A percentile compares a stretch with the other conserved stretches of the same genome.
Evolutionary conservation across 306 rosid genomes (phyloP).

Genomic region (Prinsepia uniflora): DNA sequence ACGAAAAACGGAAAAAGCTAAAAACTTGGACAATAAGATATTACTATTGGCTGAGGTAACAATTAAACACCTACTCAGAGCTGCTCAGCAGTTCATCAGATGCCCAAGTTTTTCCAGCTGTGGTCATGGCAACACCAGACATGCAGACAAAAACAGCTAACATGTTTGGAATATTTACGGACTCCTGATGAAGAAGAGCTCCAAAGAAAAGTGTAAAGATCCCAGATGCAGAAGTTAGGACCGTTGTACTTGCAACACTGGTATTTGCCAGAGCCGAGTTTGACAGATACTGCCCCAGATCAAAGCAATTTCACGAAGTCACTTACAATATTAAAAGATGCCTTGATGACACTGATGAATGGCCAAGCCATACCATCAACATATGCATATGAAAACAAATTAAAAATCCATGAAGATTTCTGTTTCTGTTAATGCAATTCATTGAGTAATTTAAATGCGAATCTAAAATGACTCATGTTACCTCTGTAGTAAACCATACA

Average conservation of each 20-base stretch:
- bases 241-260: slow-evolving; percentile 66
- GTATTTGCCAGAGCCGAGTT: slow-evolving; percentile 69
- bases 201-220: slow-evolving; percentile 70
- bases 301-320: slow-evolving; percentile 15
- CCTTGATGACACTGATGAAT: background rate
- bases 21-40: background rate
- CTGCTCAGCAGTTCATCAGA: slow-evolving; percentile 37
- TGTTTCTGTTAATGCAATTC: background rate
- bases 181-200: slow-evolving; percentile 59
- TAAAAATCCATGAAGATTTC: background rate
- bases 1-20: background rate
- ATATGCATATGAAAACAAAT: background rate
- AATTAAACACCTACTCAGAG: slow-evolving; percentile 46
- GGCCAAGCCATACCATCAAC: background rate
- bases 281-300: slow-evolving; percentile 52
- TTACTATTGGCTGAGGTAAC: slow-evolving; percentile 9
- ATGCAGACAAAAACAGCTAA: slow-evolving; percentile 59
- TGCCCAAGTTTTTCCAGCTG: slow-evolving; percentile 64
- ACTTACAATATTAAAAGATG: background rate
- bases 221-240: slow-evolving; percentile 61
- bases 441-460: background rate
- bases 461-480: slow-evolving; percentile 19
- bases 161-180: slow-evolving; percentile 47
- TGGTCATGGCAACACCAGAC: slow-evolving; percentile 66
- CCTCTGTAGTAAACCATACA: slow-evolving; percentile 74